phyloP scores from a whole-genome alignment of 768 basidiomycete genomes.

The Suillus subaureus region DNA sequence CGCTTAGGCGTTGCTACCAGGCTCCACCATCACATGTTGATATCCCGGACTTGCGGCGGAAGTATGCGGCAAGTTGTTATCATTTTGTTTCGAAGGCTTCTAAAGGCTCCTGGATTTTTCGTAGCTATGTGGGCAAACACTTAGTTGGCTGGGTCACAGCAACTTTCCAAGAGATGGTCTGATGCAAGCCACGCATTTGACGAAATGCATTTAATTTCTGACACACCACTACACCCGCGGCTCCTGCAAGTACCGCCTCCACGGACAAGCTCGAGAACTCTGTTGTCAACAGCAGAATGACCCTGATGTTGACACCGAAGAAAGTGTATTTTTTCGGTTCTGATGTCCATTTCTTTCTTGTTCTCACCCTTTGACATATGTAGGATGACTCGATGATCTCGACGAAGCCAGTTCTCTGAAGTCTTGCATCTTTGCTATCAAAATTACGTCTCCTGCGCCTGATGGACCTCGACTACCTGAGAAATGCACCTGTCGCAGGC shows the following conservation, averaged over 20 bases:
- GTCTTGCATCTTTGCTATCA: not conserved
- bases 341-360: not conserved
- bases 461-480: not conserved
- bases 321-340: not conserved
- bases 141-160: not conserved
- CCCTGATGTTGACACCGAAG: not conserved
- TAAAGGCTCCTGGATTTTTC: not conserved
- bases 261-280: not conserved
- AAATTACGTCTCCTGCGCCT: not conserved
- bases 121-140: not conserved
- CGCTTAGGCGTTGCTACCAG: not conserved
- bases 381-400: not conserved
- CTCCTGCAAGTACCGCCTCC: not conserved
- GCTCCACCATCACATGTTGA: not conserved
- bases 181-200: not conserved
- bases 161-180: not conserved
- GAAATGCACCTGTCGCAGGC: not conserved
- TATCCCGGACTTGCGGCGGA: not conserved
- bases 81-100: not conserved
- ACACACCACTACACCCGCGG: not conserved
- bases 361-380: not conserved
- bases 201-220: not conserved
- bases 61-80: not conserved
- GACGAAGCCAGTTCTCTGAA: not conserved
- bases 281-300: not conserved